Evolutionary conservation across 331 rosid species (phyloP).

Genomic region (Malus hybrid): DNA sequence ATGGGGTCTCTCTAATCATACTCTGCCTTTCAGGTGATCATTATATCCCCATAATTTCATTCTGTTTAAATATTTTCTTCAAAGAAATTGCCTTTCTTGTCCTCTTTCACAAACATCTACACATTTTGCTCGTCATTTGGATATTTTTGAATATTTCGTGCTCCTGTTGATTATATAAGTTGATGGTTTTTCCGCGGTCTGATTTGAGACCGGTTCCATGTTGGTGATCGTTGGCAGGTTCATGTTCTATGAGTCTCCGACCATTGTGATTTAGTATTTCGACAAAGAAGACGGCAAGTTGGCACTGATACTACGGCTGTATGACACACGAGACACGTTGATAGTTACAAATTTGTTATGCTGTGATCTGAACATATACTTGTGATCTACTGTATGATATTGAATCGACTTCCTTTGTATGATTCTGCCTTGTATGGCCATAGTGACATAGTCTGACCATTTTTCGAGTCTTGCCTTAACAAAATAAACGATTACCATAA

Average conservation of each 20-base stretch:
- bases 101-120: neutral
- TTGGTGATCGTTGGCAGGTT: neutral
- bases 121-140: neutral
- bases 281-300: neutral
- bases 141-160: neutral
- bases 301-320: neutral
- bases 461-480: neutral
- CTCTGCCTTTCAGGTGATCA: slow-evolving; percentile 6
- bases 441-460: neutral
- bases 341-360: neutral
- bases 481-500: neutral
- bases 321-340: neutral
- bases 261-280: neutral
- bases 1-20: neutral
- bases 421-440: neutral
- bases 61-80: neutral
- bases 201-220: neutral
- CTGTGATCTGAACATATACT: neutral
- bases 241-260: neutral
- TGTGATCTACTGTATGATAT: neutral
- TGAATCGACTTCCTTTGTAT: neutral
- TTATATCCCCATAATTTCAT: neutral
- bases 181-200: neutral
- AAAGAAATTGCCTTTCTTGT: neutral
- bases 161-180: neutral